Evolutionary conservation across 2,329 filamentous ascomycete genomes (phyloP).

Genomic region (Neospermospora avenae): DNA sequence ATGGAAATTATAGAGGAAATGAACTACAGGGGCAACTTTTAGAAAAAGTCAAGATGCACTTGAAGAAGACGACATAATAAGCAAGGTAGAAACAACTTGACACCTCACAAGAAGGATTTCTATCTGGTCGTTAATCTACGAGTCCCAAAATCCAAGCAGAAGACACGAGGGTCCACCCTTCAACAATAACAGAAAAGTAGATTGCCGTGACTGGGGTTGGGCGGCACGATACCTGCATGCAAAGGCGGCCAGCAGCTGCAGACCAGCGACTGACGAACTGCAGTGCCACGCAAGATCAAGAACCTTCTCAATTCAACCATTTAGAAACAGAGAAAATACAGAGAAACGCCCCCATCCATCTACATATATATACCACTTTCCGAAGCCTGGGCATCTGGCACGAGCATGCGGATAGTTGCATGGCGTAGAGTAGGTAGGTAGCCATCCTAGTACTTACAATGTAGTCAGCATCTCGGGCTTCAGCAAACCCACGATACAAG

Average conservation of each 20-base stretch:
- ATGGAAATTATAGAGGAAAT: no score
- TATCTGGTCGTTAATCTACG: background rate
- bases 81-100: background rate
- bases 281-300: constrained; percentile 11
- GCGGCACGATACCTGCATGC: constrained; percentile 4
- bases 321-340: background rate
- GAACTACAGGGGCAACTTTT: no score
- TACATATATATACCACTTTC: background rate
- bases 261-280: constrained; percentile 17
- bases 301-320: no score
- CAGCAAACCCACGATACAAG: constrained; percentile 4
- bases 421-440: background rate
- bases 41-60: no score
- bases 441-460: constrained; percentile 2
- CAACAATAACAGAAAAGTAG: constrained; percentile 10
- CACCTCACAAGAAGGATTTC: background rate
- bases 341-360: background rate
- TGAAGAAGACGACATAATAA: no score
- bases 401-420: constrained; percentile 10
- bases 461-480: constrained; percentile 6
- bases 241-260: background rate
- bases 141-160: background rate
- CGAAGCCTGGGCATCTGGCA: constrained; percentile 18
- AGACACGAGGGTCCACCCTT: background rate
- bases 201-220: constrained; percentile 13